These are phyloP conservation scores for Tylopilus plumbeoviolaceoides DNA, from an alignment of 768 basidiomycete species.

Conservation along the genomic window DNA sequence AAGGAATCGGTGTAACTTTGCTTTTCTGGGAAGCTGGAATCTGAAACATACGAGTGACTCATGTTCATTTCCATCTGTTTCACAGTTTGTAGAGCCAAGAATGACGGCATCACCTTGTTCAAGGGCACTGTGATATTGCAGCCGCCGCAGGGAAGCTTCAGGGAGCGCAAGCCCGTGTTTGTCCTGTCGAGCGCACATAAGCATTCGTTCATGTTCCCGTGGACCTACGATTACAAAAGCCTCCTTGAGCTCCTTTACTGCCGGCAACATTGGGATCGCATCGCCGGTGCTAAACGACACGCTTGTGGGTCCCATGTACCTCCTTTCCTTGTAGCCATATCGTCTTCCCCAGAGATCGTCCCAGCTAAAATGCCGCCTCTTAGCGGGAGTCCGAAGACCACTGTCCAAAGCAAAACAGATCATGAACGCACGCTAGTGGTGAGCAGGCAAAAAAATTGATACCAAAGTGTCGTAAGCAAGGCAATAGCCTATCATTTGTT, in stretches of 20 bases:
- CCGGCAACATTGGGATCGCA: slow-evolving; percentile 14
- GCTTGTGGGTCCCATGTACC: slow-evolving; percentile 18
- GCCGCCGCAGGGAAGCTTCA: slow-evolving; percentile 11
- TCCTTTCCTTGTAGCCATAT: slow-evolving; percentile 7
- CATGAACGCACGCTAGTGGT: slow-evolving; percentile 9
- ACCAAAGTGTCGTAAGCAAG: slow-evolving; percentile 39
- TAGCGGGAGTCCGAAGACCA: not conserved
- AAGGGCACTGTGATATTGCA: slow-evolving; percentile 20
- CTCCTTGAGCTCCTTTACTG: slow-evolving; percentile 11
- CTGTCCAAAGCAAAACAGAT: not conserved
- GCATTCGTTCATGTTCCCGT: not conserved
- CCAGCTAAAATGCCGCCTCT: slow-evolving; percentile 16
- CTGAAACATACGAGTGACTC: slow-evolving; percentile 11
- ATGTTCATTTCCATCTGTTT: slow-evolving; percentile 33
- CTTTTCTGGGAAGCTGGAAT: not conserved
- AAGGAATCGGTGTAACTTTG: not conserved
- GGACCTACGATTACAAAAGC: slow-evolving; percentile 1
- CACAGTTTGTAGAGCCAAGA: slow-evolving; percentile 34
- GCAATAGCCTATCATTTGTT: slow-evolving; percentile 29
- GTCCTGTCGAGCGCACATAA: slow-evolving; percentile 4
- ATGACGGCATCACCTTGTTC: slow-evolving; percentile 29
- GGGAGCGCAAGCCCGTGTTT: slow-evolving; percentile 5
- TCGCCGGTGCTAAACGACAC: not conserved
- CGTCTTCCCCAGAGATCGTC: slow-evolving; percentile 9
- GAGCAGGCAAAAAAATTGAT: slow-evolving; percentile 35